A percentile compares a stretch with the other conserved stretches of the same genome.
These are phyloP conservation scores for Juglanconis sp. DNA, from an alignment of 2,329 filamentous ascomycete species.

Conservation along the genomic window DNA sequence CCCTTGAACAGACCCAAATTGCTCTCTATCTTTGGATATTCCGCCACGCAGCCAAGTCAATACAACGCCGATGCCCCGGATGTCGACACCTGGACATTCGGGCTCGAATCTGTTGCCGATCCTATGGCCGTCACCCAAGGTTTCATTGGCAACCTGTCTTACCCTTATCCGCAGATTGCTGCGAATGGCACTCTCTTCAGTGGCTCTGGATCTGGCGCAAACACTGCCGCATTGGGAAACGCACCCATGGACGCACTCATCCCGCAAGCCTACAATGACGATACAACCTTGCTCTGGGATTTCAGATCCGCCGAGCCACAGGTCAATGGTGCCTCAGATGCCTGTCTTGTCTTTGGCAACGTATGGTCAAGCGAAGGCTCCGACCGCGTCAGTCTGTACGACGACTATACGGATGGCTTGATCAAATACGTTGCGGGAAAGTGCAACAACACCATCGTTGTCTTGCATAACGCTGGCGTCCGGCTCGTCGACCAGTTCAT, in stretches of 20 bases:
- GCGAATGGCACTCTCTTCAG: constrained; percentile 42
- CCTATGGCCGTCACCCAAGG: constrained; percentile 28
- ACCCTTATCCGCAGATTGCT: constrained; percentile 26
- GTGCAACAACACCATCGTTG: constrained; percentile 61
- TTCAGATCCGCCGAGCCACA: constrained; percentile 45
- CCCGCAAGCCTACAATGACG: constrained; percentile 50
- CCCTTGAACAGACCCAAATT: constrained; percentile 49
- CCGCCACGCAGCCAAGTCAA: constrained; percentile 44
- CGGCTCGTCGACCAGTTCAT: constrained; percentile 59
- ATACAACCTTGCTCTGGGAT: constrained; percentile 59
- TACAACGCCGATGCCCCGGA: constrained; percentile 33
- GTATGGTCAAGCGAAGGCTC: constrained; percentile 71
- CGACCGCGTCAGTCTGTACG: constrained; percentile 58
- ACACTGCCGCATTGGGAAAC: constrained; percentile 38
- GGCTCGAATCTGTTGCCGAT: constrained; percentile 34
- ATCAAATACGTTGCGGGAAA: constrained; percentile 54
- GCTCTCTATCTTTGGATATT: constrained; percentile 62
- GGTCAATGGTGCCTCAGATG: constrained; percentile 50
- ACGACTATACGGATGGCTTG: constrained; percentile 61
- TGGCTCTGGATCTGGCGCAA: constrained; percentile 43
- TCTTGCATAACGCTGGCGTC: constrained; percentile 62
- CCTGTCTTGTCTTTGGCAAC: constrained; percentile 68
- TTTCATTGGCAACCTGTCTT: constrained; percentile 25
- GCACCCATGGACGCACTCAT: constrained; percentile 55
- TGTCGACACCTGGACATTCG: constrained; percentile 37